Evolutionary conservation across 2,329 filamentous ascomycete genomes (phyloP).

Genomic region (Pseudogymnoascus sp.): DNA sequence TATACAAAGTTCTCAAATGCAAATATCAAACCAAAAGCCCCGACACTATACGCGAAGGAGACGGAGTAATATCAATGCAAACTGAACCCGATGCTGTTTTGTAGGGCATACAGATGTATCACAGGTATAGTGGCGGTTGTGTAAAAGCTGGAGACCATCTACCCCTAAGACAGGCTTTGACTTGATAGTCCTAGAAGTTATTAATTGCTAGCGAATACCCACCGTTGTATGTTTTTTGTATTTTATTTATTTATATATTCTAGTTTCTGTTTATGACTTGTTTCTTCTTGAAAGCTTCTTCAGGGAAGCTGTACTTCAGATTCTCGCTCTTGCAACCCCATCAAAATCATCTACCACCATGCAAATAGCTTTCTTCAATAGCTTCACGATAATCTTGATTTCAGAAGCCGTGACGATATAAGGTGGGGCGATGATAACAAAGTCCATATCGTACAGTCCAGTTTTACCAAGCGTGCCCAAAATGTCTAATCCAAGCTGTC

Average conservation of each 20-base stretch:
- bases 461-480: slow-evolving; percentile 1
- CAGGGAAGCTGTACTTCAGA: not conserved
- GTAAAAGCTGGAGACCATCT: no score
- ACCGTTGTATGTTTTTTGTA: no score
- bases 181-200: no score
- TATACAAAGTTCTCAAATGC: no score
- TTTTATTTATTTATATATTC: not conserved
- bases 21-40: no score
- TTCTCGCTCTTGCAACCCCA: not conserved
- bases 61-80: no score
- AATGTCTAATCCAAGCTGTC: slow-evolving; percentile 2
- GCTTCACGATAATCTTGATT: not conserved
- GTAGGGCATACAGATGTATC: no score
- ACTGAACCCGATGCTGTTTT: no score
- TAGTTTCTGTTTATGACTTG: not conserved
- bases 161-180: no score
- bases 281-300: not conserved
- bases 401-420: slow-evolving; percentile 4
- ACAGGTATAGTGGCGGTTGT: no score
- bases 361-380: not conserved
- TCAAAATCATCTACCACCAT: not conserved
- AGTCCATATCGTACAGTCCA: slow-evolving; percentile 1
- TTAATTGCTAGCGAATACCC: no score
- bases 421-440: not conserved
- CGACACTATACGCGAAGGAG: no score